phyloP scores from a whole-genome alignment of 176 grass and related monocot genomes.

The Hordeum vulgare region MorexV3_pseudomolecules_assembly NC_058524.1:246568528-246569027 shows the following conservation, averaged over 20 bases:
- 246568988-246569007: constrained; percentile 86
- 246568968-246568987: constrained; percentile 64
- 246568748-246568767: constrained; percentile 55
- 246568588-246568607: constrained; percentile 25
- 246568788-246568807: constrained; percentile 30
- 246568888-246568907: neutral
- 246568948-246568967: constrained; percentile 72
- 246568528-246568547: constrained; percentile 14
- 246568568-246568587: constrained; percentile 38
- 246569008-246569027: constrained; percentile 97
- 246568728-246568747: constrained; percentile 46
- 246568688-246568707: constrained; percentile 38
- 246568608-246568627: constrained; percentile 81
- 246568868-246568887: neutral
- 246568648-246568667: constrained; percentile 56
- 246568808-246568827: constrained; percentile 3
- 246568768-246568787: constrained; percentile 60
- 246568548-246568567: constrained; percentile 35
- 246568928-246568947: constrained; percentile 50
- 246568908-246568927: constrained; percentile 43
- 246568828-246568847: neutral
- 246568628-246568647: constrained; percentile 75
- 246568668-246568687: constrained; percentile 49
- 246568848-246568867: neutral
- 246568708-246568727: constrained; percentile 61